Evolutionary conservation across 495 filamentous ascomycete species (phyloP).

Genomic region (Xylaria intraflava): DNA sequence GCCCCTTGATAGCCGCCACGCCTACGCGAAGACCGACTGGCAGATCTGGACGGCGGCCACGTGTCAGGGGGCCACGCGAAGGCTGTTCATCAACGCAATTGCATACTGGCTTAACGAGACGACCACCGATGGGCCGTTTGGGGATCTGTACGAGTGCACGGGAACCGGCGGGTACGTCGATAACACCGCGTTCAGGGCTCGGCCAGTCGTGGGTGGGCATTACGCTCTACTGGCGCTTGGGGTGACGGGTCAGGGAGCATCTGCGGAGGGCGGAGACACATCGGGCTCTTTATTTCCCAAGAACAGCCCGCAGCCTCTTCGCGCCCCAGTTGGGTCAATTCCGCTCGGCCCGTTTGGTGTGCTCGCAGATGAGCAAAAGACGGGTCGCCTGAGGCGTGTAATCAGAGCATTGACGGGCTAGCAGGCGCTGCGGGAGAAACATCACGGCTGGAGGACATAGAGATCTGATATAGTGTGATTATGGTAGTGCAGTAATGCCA

Average conservation of each 20-base stretch:
- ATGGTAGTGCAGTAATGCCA: not conserved
- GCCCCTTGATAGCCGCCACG: conserved; percentile 65
- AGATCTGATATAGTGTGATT: no score
- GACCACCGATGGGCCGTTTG: conserved; percentile 28
- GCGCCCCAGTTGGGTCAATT: not conserved
- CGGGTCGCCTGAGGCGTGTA: not conserved
- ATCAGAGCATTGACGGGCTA: not conserved
- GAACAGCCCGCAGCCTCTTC: conserved; percentile 6
- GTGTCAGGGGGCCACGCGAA: conserved; percentile 43
- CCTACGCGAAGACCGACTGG: conserved; percentile 76
- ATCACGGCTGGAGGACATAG: not conserved
- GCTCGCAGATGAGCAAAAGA: not conserved
- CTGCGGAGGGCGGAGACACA: conserved; percentile 38
- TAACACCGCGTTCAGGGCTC: conserved; percentile 33
- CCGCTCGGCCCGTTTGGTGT: not conserved
- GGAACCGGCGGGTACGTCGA: conserved; percentile 24
- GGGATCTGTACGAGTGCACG: conserved; percentile 38
- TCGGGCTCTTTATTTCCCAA: conserved; percentile 29
- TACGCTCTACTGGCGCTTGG: conserved; percentile 41
- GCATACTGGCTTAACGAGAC: conserved; percentile 71
- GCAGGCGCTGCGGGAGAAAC: not conserved
- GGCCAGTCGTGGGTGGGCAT: conserved; percentile 52
- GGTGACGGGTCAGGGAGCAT: conserved; percentile 54
- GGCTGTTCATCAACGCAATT: conserved; percentile 58
- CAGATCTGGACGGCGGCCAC: conserved; percentile 70